Conservation (phyloP, 2,329 filamentous ascomycete species). For the Nothopassalora personata region DNA sequence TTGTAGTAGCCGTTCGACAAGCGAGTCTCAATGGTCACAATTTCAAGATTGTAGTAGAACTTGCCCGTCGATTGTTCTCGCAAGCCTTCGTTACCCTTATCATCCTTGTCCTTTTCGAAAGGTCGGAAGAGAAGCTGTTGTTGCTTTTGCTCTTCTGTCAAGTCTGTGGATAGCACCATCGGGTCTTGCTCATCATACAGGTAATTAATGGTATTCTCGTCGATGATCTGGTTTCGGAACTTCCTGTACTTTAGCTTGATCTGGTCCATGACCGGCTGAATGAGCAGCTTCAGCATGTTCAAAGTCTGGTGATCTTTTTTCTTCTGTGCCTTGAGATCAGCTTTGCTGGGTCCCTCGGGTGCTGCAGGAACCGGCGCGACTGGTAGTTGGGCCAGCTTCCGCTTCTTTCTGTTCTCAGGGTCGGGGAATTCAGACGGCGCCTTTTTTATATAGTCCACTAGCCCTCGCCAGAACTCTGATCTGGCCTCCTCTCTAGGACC, state of each 20-base stretch:
- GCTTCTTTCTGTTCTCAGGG: conserved; percentile 76
- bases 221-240: conserved; percentile 75
- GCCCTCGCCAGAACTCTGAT: conserved; percentile 70
- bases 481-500: conserved; percentile 60
- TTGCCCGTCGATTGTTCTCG: conserved; percentile 70
- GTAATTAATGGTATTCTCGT: conserved; percentile 69
- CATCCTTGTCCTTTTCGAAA: conserved; percentile 74
- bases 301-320: conserved; percentile 77
- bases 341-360: conserved; percentile 58
- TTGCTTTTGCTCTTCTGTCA: conserved; percentile 50
- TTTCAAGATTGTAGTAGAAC: conserved; percentile 92
- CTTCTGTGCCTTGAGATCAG: conserved; percentile 73
- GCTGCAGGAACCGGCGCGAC: conserved; percentile 66
- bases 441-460: conserved; percentile 72
- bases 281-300: conserved; percentile 78
- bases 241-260: conserved; percentile 85
- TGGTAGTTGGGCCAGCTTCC: conserved; percentile 70
- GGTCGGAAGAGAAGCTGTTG: conserved; percentile 59
- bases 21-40: conserved; percentile 89
- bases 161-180: conserved; percentile 55
- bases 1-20: conserved; percentile 95
- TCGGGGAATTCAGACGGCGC: conserved; percentile 83
- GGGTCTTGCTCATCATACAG: conserved; percentile 80
- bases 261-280: conserved; percentile 96
- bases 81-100: conserved; percentile 70